Percentiles rank a stretch among this genome's conserved stretches.
Conservation (phyloP, 176 grass and related monocot genomes). For the Oryza glumipatula region DNA sequence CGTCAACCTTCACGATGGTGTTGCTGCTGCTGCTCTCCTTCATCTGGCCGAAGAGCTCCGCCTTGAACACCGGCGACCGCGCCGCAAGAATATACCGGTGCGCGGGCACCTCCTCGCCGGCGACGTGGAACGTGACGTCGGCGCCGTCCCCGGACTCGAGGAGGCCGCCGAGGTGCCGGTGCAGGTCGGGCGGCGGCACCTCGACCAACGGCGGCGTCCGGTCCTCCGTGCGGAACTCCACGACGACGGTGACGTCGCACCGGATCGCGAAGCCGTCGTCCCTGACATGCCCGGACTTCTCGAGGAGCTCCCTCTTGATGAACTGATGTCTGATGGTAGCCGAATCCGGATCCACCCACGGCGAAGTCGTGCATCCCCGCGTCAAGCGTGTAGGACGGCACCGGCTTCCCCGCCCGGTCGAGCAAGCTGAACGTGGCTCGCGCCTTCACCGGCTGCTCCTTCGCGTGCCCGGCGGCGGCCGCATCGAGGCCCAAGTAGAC, state of each 20-base stretch:
- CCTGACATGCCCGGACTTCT: constrained; percentile 21
- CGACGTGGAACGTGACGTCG: constrained; percentile 44
- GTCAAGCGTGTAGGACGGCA: background rate
- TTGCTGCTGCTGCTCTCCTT: no score
- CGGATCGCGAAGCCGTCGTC: constrained; percentile 27
- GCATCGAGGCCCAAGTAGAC: no score
- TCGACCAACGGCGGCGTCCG: background rate
- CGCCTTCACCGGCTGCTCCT: no score
- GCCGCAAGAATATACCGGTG: constrained; percentile 36
- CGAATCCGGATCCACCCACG: no score
- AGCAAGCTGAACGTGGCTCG: constrained; percentile 23
- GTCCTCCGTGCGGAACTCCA: background rate
- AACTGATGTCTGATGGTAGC: background rate
- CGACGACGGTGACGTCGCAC: constrained; percentile 25
- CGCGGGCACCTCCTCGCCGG: constrained; percentile 36
- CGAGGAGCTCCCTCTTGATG: constrained; percentile 14
- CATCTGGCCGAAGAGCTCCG: no score
- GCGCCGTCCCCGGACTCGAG: background rate
- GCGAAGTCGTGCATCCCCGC: no score
- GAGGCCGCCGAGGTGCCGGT: no score
- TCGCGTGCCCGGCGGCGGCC: no score
- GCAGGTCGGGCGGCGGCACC: constrained; percentile 8
- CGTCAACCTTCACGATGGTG: no score
- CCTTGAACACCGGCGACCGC: background rate
- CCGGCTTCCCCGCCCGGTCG: background rate